phyloP scores from a whole-genome alignment of 2,329 filamentous ascomycete species.

The Fusarium sp. region DNA sequence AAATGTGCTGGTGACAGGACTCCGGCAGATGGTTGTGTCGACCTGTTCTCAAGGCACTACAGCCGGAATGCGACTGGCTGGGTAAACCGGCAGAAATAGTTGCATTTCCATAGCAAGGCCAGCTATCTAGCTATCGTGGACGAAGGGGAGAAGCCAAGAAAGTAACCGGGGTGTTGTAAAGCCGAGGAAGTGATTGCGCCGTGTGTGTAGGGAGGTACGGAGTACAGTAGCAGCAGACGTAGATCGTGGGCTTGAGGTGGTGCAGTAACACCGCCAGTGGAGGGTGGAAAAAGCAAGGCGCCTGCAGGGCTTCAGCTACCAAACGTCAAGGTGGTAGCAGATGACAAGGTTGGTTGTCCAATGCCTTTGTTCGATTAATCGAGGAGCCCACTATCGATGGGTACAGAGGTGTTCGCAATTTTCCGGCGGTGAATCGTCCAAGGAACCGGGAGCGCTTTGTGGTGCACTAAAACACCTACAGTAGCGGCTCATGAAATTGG shows the following conservation, averaged over 20 bases:
- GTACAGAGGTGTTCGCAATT: slow-evolving; percentile 10
- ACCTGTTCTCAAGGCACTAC: not conserved
- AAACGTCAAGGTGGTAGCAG: not conserved
- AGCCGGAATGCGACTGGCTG: slow-evolving; percentile 13
- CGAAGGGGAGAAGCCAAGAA: slow-evolving; percentile 10
- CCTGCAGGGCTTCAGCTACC: slow-evolving; percentile 25
- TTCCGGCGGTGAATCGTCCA: slow-evolving; percentile 30
- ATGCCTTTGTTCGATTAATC: slow-evolving; percentile 9
- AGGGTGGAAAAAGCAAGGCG: slow-evolving; percentile 22
- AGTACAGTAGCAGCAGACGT: not conserved
- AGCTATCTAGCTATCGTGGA: slow-evolving; percentile 6
- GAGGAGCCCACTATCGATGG: slow-evolving; percentile 8
- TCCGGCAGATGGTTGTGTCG: not conserved
- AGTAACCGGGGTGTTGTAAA: slow-evolving; percentile 10
- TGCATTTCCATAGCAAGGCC: not conserved
- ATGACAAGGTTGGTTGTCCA: not conserved
- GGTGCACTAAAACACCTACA: not conserved
- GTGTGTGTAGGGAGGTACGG: not conserved
- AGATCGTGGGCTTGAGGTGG: slow-evolving; percentile 10
- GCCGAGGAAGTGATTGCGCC: not conserved
- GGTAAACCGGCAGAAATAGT: not conserved
- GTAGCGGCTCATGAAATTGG: not conserved
- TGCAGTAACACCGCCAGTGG: slow-evolving; percentile 14
- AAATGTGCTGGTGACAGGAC: not conserved
- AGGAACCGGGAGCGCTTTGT: not conserved